Conservation (phyloP, 495 filamentous ascomycete genomes). For the Aspergillus conjunctus region DNA sequence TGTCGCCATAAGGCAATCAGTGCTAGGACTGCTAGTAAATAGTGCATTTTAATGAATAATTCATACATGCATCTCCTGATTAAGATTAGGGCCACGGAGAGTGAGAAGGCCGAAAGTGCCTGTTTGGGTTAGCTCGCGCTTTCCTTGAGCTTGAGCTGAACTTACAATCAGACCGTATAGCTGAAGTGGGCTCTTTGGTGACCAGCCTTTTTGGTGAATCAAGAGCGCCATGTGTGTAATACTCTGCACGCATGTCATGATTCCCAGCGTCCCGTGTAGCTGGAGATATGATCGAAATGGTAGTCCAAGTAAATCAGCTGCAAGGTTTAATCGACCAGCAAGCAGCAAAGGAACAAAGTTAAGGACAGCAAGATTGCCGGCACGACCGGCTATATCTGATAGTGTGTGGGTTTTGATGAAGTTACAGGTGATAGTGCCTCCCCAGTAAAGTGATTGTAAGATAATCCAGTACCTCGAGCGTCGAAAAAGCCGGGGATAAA, state of each 20-base stretch:
- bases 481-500: slow-evolving; percentile 12
- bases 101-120: not conserved
- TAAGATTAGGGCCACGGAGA: not conserved
- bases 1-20: not conserved
- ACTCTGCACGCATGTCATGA: slow-evolving; percentile 11
- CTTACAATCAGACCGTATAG: slow-evolving; percentile 21
- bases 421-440: slow-evolving; percentile 7
- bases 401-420: slow-evolving; percentile 12
- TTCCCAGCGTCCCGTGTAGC: slow-evolving; percentile 11
- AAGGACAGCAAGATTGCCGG: slow-evolving; percentile 15
- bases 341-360: slow-evolving; percentile 18
- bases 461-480: slow-evolving; percentile 17
- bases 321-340: slow-evolving; percentile 6
- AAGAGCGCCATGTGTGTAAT: slow-evolving; percentile 6
- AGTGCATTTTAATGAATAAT: not conserved
- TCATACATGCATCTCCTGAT: not conserved
- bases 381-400: slow-evolving; percentile 8
- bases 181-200: slow-evolving; percentile 8
- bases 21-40: not conserved
- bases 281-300: slow-evolving; percentile 8
- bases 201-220: slow-evolving; percentile 10
- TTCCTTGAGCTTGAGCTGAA: not conserved
- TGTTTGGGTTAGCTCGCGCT: not conserved
- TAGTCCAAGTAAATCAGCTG: slow-evolving; percentile 17
- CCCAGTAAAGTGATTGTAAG: slow-evolving; percentile 14